phyloP scores from a whole-genome alignment of 345 rosid genomes.

The Noccaea caerulescens region DNA sequence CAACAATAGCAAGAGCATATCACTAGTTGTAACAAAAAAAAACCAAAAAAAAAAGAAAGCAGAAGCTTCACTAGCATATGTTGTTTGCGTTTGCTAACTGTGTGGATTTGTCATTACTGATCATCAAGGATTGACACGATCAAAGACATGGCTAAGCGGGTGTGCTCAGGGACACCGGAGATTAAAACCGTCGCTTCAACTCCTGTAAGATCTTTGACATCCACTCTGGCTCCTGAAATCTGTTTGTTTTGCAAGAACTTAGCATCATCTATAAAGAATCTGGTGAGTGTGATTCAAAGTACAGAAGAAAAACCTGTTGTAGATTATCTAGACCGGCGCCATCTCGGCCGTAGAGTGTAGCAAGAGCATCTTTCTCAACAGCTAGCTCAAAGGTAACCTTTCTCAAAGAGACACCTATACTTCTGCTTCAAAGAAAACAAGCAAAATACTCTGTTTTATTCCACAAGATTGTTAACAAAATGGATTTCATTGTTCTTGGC shows the following conservation, averaged over 20 bases:
- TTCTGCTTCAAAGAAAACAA: conserved; percentile 42
- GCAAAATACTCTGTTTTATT: neutral
- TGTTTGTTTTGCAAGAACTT: conserved; percentile 39
- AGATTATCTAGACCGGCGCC: conserved; percentile 60
- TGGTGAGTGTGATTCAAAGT: neutral
- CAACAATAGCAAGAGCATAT: neutral
- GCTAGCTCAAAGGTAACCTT: conserved; percentile 57
- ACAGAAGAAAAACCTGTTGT: conserved; percentile 53
- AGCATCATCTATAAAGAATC: no score
- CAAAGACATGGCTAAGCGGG: conserved; percentile 58
- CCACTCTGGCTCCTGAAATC: conserved; percentile 69
- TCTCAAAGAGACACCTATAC: conserved; percentile 49
- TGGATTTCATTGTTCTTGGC: conserved; percentile 1
- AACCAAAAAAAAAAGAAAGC: no score
- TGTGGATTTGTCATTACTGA: no score
- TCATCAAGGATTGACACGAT: conserved; percentile 40
- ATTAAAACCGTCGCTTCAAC: conserved; percentile 55
- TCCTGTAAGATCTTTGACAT: conserved; percentile 52
- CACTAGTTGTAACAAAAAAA: no score
- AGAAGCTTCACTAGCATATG: no score
- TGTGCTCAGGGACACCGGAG: conserved; percentile 64
- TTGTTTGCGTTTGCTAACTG: no score
- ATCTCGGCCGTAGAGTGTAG: conserved; percentile 57
- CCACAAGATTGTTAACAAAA: conserved; percentile 6
- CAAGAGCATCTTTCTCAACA: conserved; percentile 51